A percentile compares a stretch with the other conserved stretches of the same genome.
phyloP scores from a whole-genome alignment of 768 basidiomycete genomes.

The Jaapia argillacea region DNA sequence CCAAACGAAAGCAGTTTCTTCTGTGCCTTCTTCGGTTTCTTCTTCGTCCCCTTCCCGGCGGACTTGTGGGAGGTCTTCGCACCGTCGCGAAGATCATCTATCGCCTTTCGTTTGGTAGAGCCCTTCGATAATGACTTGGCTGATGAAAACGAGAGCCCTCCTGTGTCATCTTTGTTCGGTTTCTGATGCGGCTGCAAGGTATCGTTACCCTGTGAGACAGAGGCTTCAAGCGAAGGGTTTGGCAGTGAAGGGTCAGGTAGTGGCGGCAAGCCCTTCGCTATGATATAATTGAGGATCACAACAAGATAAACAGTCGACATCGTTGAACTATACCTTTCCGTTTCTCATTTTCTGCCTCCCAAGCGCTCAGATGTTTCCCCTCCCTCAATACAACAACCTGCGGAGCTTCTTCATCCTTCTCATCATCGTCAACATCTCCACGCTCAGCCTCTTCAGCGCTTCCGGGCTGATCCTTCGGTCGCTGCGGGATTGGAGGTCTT shows the following conservation, averaged over 20 bases:
- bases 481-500: conserved; percentile 62
- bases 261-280: conserved; percentile 55
- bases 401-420: conserved; percentile 68
- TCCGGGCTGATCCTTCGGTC: conserved; percentile 58
- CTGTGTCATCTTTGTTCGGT: conserved; percentile 3
- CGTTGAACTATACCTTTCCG: conserved; percentile 46
- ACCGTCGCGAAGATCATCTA: conserved; percentile 20
- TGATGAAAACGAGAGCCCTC: conserved; percentile 31
- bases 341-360: conserved; percentile 69
- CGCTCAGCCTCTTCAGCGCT: conserved; percentile 52
- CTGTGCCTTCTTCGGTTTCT: conserved; percentile 42
- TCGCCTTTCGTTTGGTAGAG: conserved; percentile 22
- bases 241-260: conserved; percentile 31
- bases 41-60: conserved; percentile 26
- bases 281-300: background rate
- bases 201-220: background rate
- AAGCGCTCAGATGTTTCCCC: conserved; percentile 76
- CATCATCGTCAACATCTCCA: conserved; percentile 12
- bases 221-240: background rate
- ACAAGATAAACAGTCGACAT: background rate
- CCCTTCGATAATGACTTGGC: conserved; percentile 11
- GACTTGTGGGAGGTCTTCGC: conserved; percentile 14
- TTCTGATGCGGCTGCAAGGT: background rate
- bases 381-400: conserved; percentile 83
- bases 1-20: conserved; percentile 46